phyloP scores from a whole-genome alignment of 176 grass and related monocot species.

The Rhynchospora tenuis region DNA sequence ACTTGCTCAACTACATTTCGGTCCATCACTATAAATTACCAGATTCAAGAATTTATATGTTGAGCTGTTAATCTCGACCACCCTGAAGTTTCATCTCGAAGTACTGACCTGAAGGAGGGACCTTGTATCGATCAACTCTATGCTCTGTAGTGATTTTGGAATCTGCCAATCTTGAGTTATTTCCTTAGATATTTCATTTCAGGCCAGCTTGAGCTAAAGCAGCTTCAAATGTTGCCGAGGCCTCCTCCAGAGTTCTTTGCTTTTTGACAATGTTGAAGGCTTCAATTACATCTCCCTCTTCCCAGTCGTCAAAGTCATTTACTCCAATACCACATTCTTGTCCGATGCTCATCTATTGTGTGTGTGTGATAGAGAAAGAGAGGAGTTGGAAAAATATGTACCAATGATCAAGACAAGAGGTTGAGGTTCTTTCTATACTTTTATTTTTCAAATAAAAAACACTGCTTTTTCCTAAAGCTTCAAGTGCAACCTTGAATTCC shows the following conservation, averaged over 20 bases:
- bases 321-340: slow-evolving; percentile 88
- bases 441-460: not conserved
- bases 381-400: not conserved
- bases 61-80: not conserved
- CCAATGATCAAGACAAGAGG: not conserved
- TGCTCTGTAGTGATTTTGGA: not conserved
- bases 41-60: not conserved
- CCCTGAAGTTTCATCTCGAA: slow-evolving; percentile 9
- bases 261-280: slow-evolving; percentile 81
- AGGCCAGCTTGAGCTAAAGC: slow-evolving; percentile 71
- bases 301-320: slow-evolving; percentile 75
- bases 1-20: slow-evolving; percentile 10
- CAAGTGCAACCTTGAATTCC: not conserved
- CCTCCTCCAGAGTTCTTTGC: slow-evolving; percentile 84
- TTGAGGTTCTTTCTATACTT: not conserved
- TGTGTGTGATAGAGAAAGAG: not conserved
- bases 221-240: slow-evolving; percentile 64
- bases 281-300: slow-evolving; percentile 61
- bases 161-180: not conserved
- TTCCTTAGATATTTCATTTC: slow-evolving; percentile 25
- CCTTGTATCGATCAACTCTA: not conserved
- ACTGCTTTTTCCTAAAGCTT: not conserved
- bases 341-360: slow-evolving; percentile 52
- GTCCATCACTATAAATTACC: slow-evolving; percentile 10
- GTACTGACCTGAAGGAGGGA: not conserved